These are phyloP conservation scores for Nepenthes mirabilis DNA, from an alignment of 148 eudicot genomes.

Conservation along the genomic window DNA sequence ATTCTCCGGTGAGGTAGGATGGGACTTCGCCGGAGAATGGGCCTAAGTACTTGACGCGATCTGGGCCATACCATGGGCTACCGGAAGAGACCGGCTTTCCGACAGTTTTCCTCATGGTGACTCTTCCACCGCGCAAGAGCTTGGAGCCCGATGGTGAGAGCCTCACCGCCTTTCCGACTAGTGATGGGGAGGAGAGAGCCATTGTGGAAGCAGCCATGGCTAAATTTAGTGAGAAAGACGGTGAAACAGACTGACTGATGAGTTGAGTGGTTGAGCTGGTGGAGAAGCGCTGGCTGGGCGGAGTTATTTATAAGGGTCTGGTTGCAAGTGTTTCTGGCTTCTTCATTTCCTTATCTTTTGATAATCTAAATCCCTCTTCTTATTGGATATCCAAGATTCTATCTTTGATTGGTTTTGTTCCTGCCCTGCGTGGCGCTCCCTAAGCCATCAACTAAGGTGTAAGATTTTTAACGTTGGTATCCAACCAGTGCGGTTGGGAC, in stretches of 20 bases:
- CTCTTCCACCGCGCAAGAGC: slow-evolving; percentile 10
- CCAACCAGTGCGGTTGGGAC: background rate
- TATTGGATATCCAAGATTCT: background rate
- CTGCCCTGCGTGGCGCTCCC: background rate
- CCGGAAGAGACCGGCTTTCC: slow-evolving; percentile 13
- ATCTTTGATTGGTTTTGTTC: background rate
- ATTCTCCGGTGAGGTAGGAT: too few species aligned
- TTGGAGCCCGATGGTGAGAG: slow-evolving; percentile 10
- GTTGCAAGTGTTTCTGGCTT: background rate
- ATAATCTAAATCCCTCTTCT: background rate
- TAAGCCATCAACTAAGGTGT: background rate
- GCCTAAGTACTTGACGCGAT: slow-evolving; percentile 36
- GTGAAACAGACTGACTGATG: background rate
- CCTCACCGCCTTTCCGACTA: slow-evolving; percentile 19
- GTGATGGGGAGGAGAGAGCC: slow-evolving; percentile 27
- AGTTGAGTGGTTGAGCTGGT: background rate
- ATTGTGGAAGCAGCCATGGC: slow-evolving; percentile 34
- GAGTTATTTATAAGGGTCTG: background rate
- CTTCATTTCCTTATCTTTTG: background rate
- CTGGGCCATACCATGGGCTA: slow-evolving; percentile 10
- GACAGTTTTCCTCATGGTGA: slow-evolving; percentile 23
- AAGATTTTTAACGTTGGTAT: background rate
- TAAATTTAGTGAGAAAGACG: background rate
- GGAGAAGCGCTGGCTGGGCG: background rate
- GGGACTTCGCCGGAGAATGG: slow-evolving; percentile 37